Evolutionary conservation across 2,329 filamentous ascomycete species (phyloP).

Genomic region (Paramyrothecium roridum): DNA sequence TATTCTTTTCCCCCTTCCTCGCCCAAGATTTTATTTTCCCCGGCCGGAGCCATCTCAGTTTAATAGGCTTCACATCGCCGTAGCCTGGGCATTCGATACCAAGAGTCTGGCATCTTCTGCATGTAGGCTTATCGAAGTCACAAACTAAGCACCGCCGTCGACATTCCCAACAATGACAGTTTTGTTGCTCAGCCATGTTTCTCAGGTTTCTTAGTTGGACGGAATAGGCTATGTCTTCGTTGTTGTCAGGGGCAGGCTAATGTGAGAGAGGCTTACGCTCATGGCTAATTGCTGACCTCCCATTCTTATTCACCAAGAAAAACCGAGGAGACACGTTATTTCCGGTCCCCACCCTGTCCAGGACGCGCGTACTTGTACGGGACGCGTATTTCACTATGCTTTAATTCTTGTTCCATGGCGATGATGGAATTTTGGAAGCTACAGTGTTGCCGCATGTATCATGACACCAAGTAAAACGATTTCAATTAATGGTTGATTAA

Average conservation of each 20-base stretch:
- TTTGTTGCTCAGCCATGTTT: neutral
- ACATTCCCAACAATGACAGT: conserved; percentile 37
- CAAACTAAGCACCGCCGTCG: conserved; percentile 34
- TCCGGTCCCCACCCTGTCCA: no score
- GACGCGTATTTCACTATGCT: no score
- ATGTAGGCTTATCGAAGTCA: conserved; percentile 28
- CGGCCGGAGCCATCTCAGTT: conserved; percentile 30
- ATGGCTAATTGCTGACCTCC: no score
- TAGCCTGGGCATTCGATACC: conserved; percentile 34
- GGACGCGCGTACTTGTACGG: no score
- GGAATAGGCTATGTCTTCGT: neutral
- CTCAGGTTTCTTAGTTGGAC: neutral
- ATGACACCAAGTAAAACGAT: no score
- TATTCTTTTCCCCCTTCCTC: conserved; percentile 1
- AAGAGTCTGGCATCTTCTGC: conserved; percentile 26
- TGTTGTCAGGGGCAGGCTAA: neutral
- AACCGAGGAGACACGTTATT: no score
- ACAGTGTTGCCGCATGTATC: no score
- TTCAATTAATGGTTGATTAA: no score
- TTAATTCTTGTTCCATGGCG: no score
- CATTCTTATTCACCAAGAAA: no score
- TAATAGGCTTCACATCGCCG: conserved; percentile 26
- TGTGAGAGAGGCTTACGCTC: no score
- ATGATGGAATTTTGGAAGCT: no score
- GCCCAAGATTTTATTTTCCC: conserved; percentile 27